Base-by-base conservation (phyloP, 129 eudicot species). In the Centrapalus pauciflorus region DNA sequence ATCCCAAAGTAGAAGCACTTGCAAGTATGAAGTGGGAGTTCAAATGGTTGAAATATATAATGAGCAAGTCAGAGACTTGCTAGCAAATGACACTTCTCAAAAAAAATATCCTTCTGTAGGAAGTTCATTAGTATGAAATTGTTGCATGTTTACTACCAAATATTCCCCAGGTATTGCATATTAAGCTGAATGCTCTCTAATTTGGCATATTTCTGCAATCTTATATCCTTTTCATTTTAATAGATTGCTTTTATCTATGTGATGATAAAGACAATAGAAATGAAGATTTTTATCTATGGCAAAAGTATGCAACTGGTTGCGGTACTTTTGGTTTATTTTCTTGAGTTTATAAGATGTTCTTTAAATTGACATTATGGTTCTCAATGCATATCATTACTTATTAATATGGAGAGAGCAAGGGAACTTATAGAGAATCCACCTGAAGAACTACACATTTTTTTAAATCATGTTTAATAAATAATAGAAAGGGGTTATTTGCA, bases 1-100 rank as follows among this genome's bases (percentile, higher is more conserved):
- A 20, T 82, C 95, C 17, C 93, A 79, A 79, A 80, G 71, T 40
- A 73, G 97, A 79, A 75, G 73, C 76, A 73, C 71, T 55, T 87
- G 70, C 66, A 64, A 62, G 5, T 90, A 90, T 71, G 95, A 87
- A 61, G 79, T 90, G 38, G 75, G 82, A 35, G 93, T 90, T 71
- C 97, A 87, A 64, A 87, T 90, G 92, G 80, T 90, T 51, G 97
- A 90, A 82, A 90, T 90, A 37, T 90, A 90, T 52, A 90, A 90
- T 11, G 97, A 90, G 61, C 97, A 90, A 82, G 89, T 90, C 45
- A 83, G 91, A 64, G 97, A 90, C 74, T 75, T 90, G 75, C 84
- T 87, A 25, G 71, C 87, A 63, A 79, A 25, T 54, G 85, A 81
- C 73, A 72, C 77, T n/a, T 26, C 90, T 67, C 85, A 70, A 33